A percentile compares a stretch with the other conserved stretches of the same genome.
phyloP scores from a whole-genome alignment of 257 asterid species.

The Oldenlandia corymbosa region DNA sequence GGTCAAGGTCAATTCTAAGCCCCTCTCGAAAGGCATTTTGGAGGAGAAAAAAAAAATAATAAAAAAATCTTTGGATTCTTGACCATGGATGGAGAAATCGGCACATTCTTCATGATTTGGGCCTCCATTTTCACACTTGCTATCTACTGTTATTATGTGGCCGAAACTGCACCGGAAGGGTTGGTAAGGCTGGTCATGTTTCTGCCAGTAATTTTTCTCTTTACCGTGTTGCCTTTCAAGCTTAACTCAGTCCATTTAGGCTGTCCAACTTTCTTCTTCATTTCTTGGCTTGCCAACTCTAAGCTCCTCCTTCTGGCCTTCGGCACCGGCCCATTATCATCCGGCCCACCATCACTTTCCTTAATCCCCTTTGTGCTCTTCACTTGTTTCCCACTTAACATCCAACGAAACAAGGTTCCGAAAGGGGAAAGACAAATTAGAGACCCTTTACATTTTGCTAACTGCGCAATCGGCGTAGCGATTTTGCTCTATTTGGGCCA shows the following conservation, averaged over 20 bases:
- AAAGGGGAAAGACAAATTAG: background rate
- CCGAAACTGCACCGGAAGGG: constrained; percentile 32
- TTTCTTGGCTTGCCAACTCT: constrained; percentile 39
- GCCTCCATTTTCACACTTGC: constrained; percentile 17
- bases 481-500: constrained; percentile 14
- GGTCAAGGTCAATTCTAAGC: too few relatives aligned
- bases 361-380: constrained; percentile 23
- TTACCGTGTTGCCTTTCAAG: constrained; percentile 29
- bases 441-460: constrained; percentile 6
- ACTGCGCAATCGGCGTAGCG: constrained; percentile 9
- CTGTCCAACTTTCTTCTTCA: constrained; percentile 28
- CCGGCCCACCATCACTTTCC: constrained; percentile 31
- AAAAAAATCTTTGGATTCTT: background rate
- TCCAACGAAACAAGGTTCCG: constrained; percentile 10
- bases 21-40: too few relatives aligned
- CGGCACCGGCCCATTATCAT: constrained; percentile 35
- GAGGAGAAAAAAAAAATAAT: too few relatives aligned
- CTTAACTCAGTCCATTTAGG: constrained; percentile 24
- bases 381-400: constrained; percentile 25
- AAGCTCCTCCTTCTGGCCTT: constrained; percentile 43
- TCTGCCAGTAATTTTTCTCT: constrained; percentile 27
- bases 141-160: constrained; percentile 36
- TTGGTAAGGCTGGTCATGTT: constrained; percentile 30
- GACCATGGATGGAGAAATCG: constrained; percentile 30
- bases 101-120: constrained; percentile 29